A percentile compares a stretch with the other conserved stretches of the same genome.
Conservation (phyloP, 139 green algal species). For the Chlamydomonas schloesseri region DNA sequence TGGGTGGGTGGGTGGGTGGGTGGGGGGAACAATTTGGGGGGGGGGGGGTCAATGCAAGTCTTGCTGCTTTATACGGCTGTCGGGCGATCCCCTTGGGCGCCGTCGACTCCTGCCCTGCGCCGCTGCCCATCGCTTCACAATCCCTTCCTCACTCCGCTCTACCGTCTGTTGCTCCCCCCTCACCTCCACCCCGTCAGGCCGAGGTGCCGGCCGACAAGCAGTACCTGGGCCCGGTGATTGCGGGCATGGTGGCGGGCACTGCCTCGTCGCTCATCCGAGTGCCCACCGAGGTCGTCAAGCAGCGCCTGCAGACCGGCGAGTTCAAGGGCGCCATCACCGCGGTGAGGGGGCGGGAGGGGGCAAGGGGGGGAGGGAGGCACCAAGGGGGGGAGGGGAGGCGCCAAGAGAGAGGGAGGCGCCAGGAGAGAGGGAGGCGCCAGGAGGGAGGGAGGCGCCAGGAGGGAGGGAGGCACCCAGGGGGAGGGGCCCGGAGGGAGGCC, state of each 20-base stretch:
- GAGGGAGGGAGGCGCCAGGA: not conserved
- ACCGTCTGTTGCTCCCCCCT: not conserved
- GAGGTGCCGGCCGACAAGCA: conserved; percentile 55
- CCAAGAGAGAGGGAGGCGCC: not conserved
- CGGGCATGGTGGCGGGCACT: conserved; percentile 80
- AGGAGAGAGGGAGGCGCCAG: not conserved
- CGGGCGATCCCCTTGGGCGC: too few relatives aligned
- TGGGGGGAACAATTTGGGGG: too few relatives aligned
- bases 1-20: too few relatives aligned
- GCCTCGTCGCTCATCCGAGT: conserved; percentile 92
- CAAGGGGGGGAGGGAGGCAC: not conserved
- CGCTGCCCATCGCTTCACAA: too few relatives aligned
- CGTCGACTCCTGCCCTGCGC: too few relatives aligned
- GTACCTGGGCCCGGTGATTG: conserved; percentile 67
- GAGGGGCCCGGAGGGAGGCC: not conserved
- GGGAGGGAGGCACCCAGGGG: not conserved
- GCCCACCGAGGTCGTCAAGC: conserved; percentile 98
- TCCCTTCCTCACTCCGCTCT: not conserved
- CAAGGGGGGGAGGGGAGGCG: not conserved
- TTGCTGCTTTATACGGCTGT: too few relatives aligned
- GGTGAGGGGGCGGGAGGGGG: conserved; percentile 46
- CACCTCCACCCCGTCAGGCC: conserved; percentile 16
- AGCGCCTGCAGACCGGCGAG: conserved; percentile 93
- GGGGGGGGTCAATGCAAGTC: too few relatives aligned
- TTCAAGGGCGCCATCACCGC: conserved; percentile 61